Evolutionary conservation across 192 early-diverging fungal genomes (phyloP).

Genomic region (Gryganskiella cystojenkinii): DNA sequence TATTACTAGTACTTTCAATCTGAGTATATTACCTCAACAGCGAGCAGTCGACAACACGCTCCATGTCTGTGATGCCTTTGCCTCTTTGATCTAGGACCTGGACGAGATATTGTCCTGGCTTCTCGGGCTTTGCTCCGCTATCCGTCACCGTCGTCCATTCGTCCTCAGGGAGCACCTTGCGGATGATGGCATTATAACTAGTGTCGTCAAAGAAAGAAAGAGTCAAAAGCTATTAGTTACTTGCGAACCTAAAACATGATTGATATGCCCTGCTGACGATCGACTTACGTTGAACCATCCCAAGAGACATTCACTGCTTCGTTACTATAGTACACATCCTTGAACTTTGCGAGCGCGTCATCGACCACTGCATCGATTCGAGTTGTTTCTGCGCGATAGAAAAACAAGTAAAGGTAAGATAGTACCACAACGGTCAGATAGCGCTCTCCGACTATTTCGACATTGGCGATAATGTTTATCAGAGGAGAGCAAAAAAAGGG

Average conservation of each 20-base stretch:
- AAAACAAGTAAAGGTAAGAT: too few species aligned
- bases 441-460: too few species aligned
- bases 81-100: conserved; percentile 66
- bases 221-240: too few species aligned
- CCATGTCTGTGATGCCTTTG: conserved; percentile 62
- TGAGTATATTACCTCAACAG: conserved; percentile 38
- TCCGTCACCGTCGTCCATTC: conserved; percentile 35
- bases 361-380: conserved; percentile 73
- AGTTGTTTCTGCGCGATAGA: conserved; percentile 63
- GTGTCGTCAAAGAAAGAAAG: too few species aligned
- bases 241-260: neutral
- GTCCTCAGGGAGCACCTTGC: conserved; percentile 40
- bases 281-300: conserved; percentile 34
- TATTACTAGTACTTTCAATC: neutral
- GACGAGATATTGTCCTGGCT: conserved; percentile 54
- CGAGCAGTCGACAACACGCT: conserved; percentile 45
- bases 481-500: neutral
- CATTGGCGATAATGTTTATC: too few species aligned
- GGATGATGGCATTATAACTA: conserved; percentile 59
- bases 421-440: too few species aligned
- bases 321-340: conserved; percentile 61
- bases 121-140: conserved; percentile 19
- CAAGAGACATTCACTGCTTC: conserved; percentile 66
- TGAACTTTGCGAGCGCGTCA: conserved; percentile 66
- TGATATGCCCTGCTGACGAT: neutral